These are phyloP conservation scores for Exutisphaerella laricina DNA, from an alignment of 2,329 filamentous ascomycete species.

Conservation along the genomic window DNA sequence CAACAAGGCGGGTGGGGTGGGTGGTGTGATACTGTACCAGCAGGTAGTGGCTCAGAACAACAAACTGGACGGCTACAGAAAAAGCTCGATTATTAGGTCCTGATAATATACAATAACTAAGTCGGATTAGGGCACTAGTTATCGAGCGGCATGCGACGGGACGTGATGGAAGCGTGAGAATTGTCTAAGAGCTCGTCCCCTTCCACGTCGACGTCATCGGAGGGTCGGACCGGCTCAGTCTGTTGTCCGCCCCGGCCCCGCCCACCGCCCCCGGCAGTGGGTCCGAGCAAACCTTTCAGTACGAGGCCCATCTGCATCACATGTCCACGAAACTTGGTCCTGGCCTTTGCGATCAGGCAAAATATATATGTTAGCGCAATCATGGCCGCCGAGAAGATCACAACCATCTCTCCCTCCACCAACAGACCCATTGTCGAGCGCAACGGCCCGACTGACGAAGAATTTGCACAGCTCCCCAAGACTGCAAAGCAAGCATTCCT, in stretches of 20 bases:
- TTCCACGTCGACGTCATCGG: neutral
- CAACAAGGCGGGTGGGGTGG: neutral
- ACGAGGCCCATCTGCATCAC: no score
- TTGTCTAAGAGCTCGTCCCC: no score
- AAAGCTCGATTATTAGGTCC: neutral
- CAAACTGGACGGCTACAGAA: no score
- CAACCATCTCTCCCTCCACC: slow-evolving; percentile 84
- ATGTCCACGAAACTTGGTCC: neutral
- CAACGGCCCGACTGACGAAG: slow-evolving; percentile 63
- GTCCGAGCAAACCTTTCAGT: no score
- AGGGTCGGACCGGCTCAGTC: no score
- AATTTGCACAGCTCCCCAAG: slow-evolving; percentile 66
- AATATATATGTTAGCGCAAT: slow-evolving; percentile 10
- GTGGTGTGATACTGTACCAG: neutral
- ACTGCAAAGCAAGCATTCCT: slow-evolving; percentile 69
- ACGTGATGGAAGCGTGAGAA: neutral
- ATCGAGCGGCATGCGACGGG: neutral
- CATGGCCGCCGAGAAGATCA: slow-evolving; percentile 55
- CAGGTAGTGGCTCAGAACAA: no score
- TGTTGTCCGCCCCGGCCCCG: no score
- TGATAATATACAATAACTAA: no score
- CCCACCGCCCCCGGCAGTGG: no score
- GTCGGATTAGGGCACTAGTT: neutral
- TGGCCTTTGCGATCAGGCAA: neutral
- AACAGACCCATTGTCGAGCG: slow-evolving; percentile 78